Evolutionary conservation across 2,329 filamentous ascomycete species (phyloP).

Genomic region (Trichoderma lentiforme): DNA sequence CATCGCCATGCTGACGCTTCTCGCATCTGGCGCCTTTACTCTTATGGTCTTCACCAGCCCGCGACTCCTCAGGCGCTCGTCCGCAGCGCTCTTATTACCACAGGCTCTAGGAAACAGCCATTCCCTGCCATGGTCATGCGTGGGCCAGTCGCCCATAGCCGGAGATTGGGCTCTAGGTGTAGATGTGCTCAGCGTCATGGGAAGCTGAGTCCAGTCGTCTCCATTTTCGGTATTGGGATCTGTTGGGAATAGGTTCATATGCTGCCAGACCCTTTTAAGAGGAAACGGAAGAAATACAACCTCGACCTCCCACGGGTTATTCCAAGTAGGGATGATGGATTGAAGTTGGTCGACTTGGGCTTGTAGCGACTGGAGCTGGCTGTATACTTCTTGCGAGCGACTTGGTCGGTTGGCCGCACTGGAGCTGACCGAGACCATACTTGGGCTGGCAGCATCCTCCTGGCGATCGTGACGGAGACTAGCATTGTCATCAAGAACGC

Average conservation of each 20-base stretch:
- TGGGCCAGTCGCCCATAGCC: slow-evolving; percentile 45
- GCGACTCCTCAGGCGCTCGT: slow-evolving; percentile 69
- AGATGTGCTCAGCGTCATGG: slow-evolving; percentile 44
- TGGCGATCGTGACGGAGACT: slow-evolving; percentile 35
- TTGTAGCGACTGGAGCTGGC: slow-evolving; percentile 49
- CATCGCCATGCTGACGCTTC: slow-evolving; percentile 64
- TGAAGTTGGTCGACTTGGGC: slow-evolving; percentile 56
- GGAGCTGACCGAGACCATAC: slow-evolving; percentile 46
- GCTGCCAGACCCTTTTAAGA: slow-evolving; percentile 54
- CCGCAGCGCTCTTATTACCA: slow-evolving; percentile 58
- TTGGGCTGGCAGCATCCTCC: slow-evolving; percentile 44
- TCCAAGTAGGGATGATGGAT: slow-evolving; percentile 57
- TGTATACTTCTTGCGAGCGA: slow-evolving; percentile 46
- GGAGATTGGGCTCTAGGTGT: slow-evolving; percentile 48
- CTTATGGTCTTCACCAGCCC: slow-evolving; percentile 65
- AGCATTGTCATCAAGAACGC: slow-evolving; percentile 46
- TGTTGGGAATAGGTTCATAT: slow-evolving; percentile 45
- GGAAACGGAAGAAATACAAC: slow-evolving; percentile 73
- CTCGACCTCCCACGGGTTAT: slow-evolving; percentile 69
- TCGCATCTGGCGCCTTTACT: slow-evolving; percentile 61
- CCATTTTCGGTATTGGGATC: slow-evolving; percentile 33
- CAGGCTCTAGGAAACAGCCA: slow-evolving; percentile 70
- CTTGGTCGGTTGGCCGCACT: slow-evolving; percentile 38
- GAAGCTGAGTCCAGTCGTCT: slow-evolving; percentile 56
- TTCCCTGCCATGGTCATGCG: slow-evolving; percentile 46